Conservation (phyloP, 768 basidiomycete species). For the Ramaria sp. region DNA sequence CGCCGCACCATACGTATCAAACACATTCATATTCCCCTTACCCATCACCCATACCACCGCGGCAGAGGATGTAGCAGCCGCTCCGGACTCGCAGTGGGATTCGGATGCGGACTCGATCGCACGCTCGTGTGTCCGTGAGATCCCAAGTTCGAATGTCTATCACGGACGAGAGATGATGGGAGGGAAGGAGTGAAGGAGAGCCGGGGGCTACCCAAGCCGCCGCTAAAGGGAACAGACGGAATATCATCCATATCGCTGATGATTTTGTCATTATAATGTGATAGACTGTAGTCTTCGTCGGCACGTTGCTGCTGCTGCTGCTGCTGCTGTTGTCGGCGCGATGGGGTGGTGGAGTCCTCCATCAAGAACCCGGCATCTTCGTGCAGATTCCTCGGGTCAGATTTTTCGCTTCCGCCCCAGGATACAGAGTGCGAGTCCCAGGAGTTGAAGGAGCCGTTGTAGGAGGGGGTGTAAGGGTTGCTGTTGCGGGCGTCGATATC, state of each 20-base stretch:
- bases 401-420: slow-evolving; percentile 18
- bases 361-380: slow-evolving; percentile 27
- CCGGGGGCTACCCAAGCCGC: slow-evolving; percentile 19
- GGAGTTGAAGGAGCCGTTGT: slow-evolving; percentile 10
- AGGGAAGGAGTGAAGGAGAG: slow-evolving; percentile 29
- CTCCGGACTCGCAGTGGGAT: slow-evolving; percentile 9
- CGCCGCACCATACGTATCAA: slow-evolving; percentile 4
- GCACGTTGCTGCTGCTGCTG: no score
- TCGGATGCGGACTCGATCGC: slow-evolving; percentile 10
- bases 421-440: slow-evolving; percentile 13
- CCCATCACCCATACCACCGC: no score
- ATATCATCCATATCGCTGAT: slow-evolving; percentile 32
- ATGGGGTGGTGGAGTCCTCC: not conserved
- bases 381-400: slow-evolving; percentile 39
- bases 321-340: slow-evolving; percentile 15
- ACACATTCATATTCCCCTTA: slow-evolving; percentile 2
- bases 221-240: slow-evolving; percentile 30
- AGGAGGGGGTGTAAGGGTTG: slow-evolving; percentile 28
- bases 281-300: slow-evolving; percentile 55
- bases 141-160: slow-evolving; percentile 30
- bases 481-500: slow-evolving; percentile 39
- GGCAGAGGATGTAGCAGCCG: not conserved
- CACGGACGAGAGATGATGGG: slow-evolving; percentile 24
- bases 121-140: slow-evolving; percentile 22
- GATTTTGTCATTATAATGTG: slow-evolving; percentile 56